Conservation (phyloP, 495 filamentous ascomycete genomes). For the Pseudevernia furfuracea region DNA sequence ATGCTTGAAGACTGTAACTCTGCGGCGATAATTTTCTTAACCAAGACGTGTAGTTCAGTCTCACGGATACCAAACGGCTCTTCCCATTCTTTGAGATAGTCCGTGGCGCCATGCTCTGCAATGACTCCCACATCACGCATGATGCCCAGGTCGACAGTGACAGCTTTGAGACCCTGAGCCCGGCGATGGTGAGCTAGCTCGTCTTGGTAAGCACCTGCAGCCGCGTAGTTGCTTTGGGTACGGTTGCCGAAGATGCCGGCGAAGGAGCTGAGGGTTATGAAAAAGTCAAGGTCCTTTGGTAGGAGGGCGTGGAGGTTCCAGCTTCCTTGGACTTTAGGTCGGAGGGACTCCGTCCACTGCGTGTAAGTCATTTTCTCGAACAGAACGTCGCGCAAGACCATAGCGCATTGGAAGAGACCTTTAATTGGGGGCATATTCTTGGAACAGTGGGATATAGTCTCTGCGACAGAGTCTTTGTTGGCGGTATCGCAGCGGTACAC, state of each 20-base stretch:
- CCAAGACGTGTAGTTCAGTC: conserved; percentile 21
- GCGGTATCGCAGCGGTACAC: conserved; percentile 32
- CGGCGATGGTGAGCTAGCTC: conserved; percentile 20
- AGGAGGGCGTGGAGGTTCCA: conserved; percentile 33
- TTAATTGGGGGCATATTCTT: conserved; percentile 29
- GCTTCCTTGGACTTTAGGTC: conserved; percentile 37
- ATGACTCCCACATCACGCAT: conserved; percentile 20
- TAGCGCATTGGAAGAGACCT: conserved; percentile 38
- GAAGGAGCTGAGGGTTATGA: conserved; percentile 49
- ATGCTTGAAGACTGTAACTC: background rate
- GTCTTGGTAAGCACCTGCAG: conserved; percentile 31
- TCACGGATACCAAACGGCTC: conserved; percentile 24
- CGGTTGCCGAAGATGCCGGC: conserved; percentile 46
- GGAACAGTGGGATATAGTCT: conserved; percentile 18
- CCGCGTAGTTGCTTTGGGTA: conserved; percentile 52
- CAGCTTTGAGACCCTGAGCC: conserved; percentile 8
- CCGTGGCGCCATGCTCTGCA: conserved; percentile 14
- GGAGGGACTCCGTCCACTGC: conserved; percentile 22
- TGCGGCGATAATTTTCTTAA: conserved; percentile 18
- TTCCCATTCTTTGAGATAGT: conserved; percentile 22
- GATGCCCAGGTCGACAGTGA: conserved; percentile 21
- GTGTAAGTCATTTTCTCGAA: conserved; percentile 26
- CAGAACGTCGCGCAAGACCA: conserved; percentile 32
- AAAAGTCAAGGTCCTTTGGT: conserved; percentile 45
- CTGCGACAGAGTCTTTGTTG: conserved; percentile 26